These are phyloP conservation scores for Rhizopus sp. DNA, from an alignment of 371 early-diverging fungal species.

Conservation along the genomic window DNA sequence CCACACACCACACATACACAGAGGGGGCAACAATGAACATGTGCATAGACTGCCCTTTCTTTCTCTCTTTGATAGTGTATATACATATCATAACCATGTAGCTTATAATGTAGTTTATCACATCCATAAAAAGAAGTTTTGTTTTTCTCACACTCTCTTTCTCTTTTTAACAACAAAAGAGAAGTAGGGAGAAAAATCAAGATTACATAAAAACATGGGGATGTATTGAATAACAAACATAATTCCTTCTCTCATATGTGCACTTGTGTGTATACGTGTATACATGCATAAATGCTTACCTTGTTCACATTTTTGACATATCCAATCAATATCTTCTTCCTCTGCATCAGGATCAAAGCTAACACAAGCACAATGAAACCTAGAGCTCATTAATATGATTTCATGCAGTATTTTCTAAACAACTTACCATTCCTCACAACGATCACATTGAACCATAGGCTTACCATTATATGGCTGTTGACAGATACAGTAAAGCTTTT, in stretches of 20 bases:
- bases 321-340: slow-evolving; percentile 57
- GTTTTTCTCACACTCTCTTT: too few relatives aligned
- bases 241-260: not conserved
- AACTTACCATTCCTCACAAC: slow-evolving; percentile 72
- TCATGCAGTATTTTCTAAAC: slow-evolving; percentile 1
- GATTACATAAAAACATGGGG: too few relatives aligned
- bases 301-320: slow-evolving; percentile 46
- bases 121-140: too few relatives aligned
- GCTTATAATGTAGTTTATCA: too few relatives aligned
- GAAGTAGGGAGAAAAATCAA: not conserved
- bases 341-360: slow-evolving; percentile 63
- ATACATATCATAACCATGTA: too few relatives aligned
- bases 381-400: slow-evolving; percentile 22
- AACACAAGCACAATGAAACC: slow-evolving; percentile 80
- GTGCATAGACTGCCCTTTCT: too few relatives aligned
- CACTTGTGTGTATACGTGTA: not conserved
- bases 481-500: slow-evolving; percentile 74
- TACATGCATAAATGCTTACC: slow-evolving; percentile 16
- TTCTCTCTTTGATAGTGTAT: too few relatives aligned
- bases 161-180: not conserved
- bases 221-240: too few relatives aligned
- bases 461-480: slow-evolving; percentile 68
- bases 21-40: too few relatives aligned
- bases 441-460: slow-evolving; percentile 81
- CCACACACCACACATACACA: too few relatives aligned